Evolutionary conservation across 1,139 yeast species (phyloP).

Genomic region (Geotrichum reessii): DNA sequence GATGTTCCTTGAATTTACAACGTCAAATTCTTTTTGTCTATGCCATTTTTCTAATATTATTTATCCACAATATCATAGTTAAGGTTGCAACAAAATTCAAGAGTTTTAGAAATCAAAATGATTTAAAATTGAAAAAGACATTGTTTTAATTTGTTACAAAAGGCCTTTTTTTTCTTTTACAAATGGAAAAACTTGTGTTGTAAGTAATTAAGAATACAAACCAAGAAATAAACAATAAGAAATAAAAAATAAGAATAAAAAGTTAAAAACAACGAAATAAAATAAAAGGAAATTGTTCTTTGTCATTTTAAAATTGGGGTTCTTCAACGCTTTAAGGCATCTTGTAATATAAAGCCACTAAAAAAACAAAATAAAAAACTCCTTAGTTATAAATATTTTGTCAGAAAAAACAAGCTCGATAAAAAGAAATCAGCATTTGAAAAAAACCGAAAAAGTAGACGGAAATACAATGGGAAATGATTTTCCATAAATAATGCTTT

Average conservation of each 20-base stretch:
- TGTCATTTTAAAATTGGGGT: not conserved
- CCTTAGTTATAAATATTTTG: not conserved
- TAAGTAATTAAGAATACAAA: not conserved
- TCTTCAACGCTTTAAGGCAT: not conserved
- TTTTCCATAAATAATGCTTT: not conserved
- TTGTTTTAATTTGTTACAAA: too few relatives aligned
- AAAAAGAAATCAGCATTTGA: not conserved
- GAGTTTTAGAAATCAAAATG: too few relatives aligned
- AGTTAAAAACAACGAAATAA: not conserved
- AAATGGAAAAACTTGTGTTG: too few relatives aligned
- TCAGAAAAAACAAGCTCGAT: not conserved
- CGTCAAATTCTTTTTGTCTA: too few relatives aligned
- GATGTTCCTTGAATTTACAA: too few relatives aligned
- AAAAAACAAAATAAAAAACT: not conserved
- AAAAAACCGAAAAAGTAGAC: not conserved
- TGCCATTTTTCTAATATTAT: too few relatives aligned
- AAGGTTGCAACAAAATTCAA: too few relatives aligned
- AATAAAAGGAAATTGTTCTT: not conserved
- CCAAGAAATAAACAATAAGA: not conserved
- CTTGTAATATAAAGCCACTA: not conserved
- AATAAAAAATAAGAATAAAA: not conserved
- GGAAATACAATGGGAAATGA: not conserved
- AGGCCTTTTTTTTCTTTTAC: too few relatives aligned
- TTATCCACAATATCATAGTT: too few relatives aligned
- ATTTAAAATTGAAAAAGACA: too few relatives aligned